Percentiles rank a stretch among this genome's conserved stretches.
These are phyloP conservation scores for Omphalea diandra DNA, from an alignment of 441 rosid species.

Conservation along the genomic window DNA sequence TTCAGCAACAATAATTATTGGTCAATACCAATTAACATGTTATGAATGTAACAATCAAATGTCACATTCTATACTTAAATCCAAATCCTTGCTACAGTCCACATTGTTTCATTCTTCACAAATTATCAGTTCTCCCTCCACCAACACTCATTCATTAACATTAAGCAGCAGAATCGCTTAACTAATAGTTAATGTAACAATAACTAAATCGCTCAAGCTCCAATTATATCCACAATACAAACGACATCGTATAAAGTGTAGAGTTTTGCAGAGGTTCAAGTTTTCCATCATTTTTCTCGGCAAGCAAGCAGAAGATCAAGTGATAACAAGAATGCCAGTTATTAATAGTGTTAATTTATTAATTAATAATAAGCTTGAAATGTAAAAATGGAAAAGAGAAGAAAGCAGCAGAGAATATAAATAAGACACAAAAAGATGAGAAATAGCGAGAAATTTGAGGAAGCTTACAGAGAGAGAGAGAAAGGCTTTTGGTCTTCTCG, in stretches of 20 bases:
- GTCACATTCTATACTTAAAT: not conserved
- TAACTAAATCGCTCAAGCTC: not conserved
- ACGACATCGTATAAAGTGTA: no score
- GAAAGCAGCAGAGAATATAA: not conserved
- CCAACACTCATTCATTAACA: no score
- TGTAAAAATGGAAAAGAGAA: not conserved
- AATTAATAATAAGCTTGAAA: not conserved
- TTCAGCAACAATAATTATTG: not conserved
- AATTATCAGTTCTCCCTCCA: no score
- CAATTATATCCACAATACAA: not conserved
- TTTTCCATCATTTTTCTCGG: conserved; percentile 9
- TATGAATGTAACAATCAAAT: not conserved
- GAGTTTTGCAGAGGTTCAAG: not conserved
- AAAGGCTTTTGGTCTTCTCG: conserved; percentile 38
- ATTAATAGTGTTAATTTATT: no score
- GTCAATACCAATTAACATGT: not conserved
- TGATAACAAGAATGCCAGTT: no score
- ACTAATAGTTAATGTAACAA: no score
- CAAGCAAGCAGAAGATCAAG: conserved; percentile 5
- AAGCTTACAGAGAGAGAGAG: conserved; percentile 40
- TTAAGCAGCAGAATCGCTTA: no score
- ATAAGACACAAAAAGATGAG: conserved; percentile 8
- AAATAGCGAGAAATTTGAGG: conserved; percentile 48
- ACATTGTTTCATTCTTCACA: no score
- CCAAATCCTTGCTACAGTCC: not conserved